Evolutionary conservation across 1,284 basidiomycete species (phyloP).

Genomic region (Flammula alnicola): DNA sequence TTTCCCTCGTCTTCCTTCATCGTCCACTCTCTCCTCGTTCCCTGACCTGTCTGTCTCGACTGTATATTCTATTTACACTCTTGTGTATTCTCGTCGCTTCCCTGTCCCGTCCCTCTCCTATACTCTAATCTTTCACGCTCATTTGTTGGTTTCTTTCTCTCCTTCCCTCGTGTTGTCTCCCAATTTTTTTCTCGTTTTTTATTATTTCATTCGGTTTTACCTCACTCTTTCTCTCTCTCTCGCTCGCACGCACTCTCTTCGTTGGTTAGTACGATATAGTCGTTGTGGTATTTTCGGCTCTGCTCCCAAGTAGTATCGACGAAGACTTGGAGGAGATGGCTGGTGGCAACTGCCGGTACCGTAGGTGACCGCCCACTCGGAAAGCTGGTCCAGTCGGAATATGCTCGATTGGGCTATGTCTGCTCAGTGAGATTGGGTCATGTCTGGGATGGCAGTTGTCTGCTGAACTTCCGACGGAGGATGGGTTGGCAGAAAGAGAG

Average conservation of each 20-base stretch:
- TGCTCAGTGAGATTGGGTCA: no score
- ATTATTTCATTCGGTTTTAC: constrained; percentile 27
- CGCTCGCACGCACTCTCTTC: neutral
- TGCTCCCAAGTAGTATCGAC: neutral
- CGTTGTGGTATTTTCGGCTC: constrained; percentile 10
- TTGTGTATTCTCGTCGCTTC: constrained; percentile 15
- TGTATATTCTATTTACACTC: constrained; percentile 2
- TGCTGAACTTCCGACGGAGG: no score
- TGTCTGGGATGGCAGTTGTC: no score
- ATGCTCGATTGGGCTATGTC: no score
- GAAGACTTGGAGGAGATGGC: neutral
- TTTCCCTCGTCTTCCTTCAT: neutral
- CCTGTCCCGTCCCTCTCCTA: constrained; percentile 9
- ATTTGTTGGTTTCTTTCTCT: constrained; percentile 9
- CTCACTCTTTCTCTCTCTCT: constrained; percentile 9
- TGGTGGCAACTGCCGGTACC: no score
- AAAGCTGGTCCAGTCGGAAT: no score
- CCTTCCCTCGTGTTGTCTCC: constrained; percentile 1
- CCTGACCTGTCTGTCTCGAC: neutral
- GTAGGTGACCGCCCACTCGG: no score
- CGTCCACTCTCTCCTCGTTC: constrained; percentile 1
- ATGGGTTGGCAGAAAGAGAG: no score
- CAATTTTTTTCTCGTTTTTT: constrained; percentile 23
- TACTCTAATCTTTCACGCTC: constrained; percentile 8
- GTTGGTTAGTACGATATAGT: constrained; percentile 18